A percentile compares a stretch with the other conserved stretches of the same genome.
Evolutionary conservation across 352 stramenopile genomes (phyloP).

Genomic region (Globisporangium yorkense): DNA sequence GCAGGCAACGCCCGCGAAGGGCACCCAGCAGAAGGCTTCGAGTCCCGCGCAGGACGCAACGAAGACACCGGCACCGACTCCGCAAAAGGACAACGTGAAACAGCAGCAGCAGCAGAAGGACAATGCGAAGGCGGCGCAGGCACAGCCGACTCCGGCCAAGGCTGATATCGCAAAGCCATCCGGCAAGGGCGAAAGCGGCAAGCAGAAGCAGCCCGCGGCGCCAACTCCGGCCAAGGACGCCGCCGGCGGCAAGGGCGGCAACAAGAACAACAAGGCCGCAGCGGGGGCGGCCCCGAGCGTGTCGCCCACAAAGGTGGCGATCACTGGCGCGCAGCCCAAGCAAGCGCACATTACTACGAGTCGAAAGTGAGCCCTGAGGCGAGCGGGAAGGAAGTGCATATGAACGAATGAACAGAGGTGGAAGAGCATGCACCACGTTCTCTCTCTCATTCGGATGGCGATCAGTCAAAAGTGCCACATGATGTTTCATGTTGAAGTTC

Average conservation of each 20-base stretch:
- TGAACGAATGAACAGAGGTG: too few species aligned
- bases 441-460: too few species aligned
- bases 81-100: slow-evolving; percentile 4
- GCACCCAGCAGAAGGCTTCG: slow-evolving; percentile 3
- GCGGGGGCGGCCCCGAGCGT: background rate
- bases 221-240: slow-evolving; percentile 1
- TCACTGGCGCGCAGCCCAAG: slow-evolving; percentile 3
- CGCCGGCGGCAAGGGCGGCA: slow-evolving; percentile 4
- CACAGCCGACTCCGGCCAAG: background rate
- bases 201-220: background rate
- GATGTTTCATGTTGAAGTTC: too few species aligned
- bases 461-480: too few species aligned
- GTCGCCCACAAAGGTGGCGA: slow-evolving; percentile 2
- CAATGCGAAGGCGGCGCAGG: background rate
- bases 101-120: background rate
- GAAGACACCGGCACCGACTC: slow-evolving; percentile 2
- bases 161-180: background rate
- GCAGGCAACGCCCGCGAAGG: slow-evolving; percentile 4
- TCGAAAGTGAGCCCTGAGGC: slow-evolving; percentile 1
- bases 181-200: background rate
- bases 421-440: too few species aligned
- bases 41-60: slow-evolving; percentile 1
- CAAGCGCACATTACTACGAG: slow-evolving; percentile 8
- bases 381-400: too few species aligned
- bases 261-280: slow-evolving; percentile 4